These are phyloP conservation scores for Ustilago esculenta DNA, from an alignment of 1,284 basidiomycete genomes.

Conservation along the genomic window DNA sequence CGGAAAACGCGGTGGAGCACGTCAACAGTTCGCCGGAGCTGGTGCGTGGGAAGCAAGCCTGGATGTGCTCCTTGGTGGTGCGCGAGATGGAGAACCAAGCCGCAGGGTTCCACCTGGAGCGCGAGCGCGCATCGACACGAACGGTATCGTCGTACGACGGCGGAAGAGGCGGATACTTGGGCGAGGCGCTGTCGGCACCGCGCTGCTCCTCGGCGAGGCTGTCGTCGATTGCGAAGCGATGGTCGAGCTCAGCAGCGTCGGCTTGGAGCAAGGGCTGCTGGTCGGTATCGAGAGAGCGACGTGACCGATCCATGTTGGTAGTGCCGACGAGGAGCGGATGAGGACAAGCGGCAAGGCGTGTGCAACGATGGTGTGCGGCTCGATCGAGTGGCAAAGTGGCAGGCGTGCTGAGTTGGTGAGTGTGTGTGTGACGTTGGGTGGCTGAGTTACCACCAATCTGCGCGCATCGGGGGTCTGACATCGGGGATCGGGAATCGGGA, in stretches of 20 bases:
- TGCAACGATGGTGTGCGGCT: too few species aligned
- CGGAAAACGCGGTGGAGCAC: constrained; percentile 31
- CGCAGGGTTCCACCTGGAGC: constrained; percentile 34
- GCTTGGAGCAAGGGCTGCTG: constrained; percentile 37
- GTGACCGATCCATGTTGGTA: constrained; percentile 26
- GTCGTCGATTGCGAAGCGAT: constrained; percentile 57
- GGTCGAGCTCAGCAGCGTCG: constrained; percentile 40
- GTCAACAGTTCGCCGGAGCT: constrained; percentile 34
- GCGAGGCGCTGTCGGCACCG: constrained; percentile 12
- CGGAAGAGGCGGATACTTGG: constrained; percentile 56
- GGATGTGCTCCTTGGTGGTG: constrained; percentile 46
- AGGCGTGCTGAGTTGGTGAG: too few species aligned
- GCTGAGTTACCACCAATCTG: too few species aligned
- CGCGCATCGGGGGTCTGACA: too few species aligned
- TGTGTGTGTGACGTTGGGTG: too few species aligned
- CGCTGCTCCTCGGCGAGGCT: constrained; percentile 32
- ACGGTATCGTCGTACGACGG: constrained; percentile 55
- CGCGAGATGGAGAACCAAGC: constrained; percentile 42
- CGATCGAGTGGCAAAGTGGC: background rate
- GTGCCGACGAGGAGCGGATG: too few species aligned
- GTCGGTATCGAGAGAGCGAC: constrained; percentile 23
- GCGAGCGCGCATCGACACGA: constrained; percentile 22
- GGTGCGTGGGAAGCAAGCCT: constrained; percentile 43
- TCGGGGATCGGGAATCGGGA: too few species aligned
- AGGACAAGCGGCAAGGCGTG: too few species aligned